These are phyloP conservation scores for Acanthamoeba sp. DNA, from an alignment of 208 protist species.

Conservation along the genomic window DNA sequence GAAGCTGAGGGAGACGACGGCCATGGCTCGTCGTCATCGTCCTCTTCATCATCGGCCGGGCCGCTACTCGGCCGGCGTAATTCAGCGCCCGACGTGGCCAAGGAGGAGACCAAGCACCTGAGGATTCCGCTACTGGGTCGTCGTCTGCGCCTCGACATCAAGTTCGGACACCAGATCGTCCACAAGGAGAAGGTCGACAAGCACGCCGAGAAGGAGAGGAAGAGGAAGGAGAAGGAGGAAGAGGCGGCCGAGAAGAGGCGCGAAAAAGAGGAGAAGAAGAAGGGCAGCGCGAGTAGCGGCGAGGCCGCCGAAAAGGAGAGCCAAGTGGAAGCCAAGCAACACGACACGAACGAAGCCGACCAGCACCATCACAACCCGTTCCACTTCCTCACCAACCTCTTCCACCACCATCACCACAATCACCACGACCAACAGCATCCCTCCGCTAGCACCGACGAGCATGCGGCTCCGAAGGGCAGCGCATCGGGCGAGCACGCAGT, in stretches of 20 bases:
- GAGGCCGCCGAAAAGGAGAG: neutral
- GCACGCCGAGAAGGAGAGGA: neutral
- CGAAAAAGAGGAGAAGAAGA: neutral
- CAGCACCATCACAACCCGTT: neutral
- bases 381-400: slow-evolving; percentile 23
- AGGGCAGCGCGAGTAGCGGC: neutral
- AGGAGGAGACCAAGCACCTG: neutral
- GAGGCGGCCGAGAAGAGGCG: neutral
- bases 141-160: slow-evolving; percentile 16
- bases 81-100: neutral
- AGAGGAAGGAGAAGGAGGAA: neutral
- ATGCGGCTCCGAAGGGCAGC: neutral
- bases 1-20: no score
- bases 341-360: neutral
- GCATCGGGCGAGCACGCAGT: neutral
- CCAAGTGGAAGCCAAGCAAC: neutral
- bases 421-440: neutral
- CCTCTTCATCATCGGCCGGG: neutral
- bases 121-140: slow-evolving; percentile 7
- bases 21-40: neutral
- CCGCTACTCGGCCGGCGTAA: neutral
- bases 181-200: neutral
- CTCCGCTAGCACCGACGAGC: no score
- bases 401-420: neutral
- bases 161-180: slow-evolving; percentile 12